These are phyloP conservation scores for Phytophthora tentaculata DNA, from an alignment of 352 stramenopile species.

Conservation along the genomic window DNA sequence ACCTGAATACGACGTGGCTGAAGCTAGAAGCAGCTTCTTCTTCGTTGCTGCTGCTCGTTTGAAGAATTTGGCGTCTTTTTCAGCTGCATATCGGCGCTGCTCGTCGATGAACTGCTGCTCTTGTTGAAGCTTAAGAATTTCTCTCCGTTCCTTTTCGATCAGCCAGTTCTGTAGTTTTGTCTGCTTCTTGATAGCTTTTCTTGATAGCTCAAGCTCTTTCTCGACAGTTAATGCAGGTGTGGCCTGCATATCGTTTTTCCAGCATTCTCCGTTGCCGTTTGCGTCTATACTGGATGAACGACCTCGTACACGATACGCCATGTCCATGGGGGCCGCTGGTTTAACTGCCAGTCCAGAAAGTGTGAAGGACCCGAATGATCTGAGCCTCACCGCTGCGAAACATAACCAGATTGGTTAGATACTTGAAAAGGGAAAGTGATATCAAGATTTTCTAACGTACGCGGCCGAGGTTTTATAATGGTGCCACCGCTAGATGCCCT, in stretches of 20 bases:
- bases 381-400: constrained; percentile 22
- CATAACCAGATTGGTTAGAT: constrained; percentile 14
- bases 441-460: constrained; percentile 27
- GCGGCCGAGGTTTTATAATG: constrained; percentile 31
- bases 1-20: constrained; percentile 3
- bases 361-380: constrained; percentile 40
- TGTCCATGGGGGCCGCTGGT: constrained; percentile 38
- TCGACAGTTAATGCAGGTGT: constrained; percentile 49
- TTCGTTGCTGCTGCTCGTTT: constrained; percentile 76
- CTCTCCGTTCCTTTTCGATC: constrained; percentile 87
- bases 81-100: constrained; percentile 56
- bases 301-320: constrained; percentile 73
- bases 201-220: constrained; percentile 68
- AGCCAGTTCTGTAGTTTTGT: constrained; percentile 91
- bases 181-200: constrained; percentile 91
- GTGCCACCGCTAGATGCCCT: constrained; percentile 6
- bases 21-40: constrained; percentile 54
- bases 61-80: constrained; percentile 84
- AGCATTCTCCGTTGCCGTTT: constrained; percentile 35
- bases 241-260: constrained; percentile 54
- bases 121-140: constrained; percentile 81
- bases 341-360: constrained; percentile 18
- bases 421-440: neutral
- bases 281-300: constrained; percentile 43
- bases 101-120: constrained; percentile 85